Conservation (phyloP, 1,284 basidiomycete species). For the Ganoderma lucidum region DNA sequence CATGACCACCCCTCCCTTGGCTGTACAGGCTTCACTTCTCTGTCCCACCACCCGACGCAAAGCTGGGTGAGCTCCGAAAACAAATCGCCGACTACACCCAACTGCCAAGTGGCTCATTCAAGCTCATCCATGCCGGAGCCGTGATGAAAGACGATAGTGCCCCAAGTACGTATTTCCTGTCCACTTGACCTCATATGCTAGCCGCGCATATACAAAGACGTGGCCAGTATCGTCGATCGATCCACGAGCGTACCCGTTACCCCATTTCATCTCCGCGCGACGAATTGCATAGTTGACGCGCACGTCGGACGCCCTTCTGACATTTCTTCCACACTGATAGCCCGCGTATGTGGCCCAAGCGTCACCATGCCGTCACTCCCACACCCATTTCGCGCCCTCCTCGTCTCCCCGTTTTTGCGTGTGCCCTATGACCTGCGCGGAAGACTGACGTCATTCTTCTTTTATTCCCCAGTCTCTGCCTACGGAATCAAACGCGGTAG, state of each 20-base stretch:
- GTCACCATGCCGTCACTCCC: slow-evolving; percentile 27
- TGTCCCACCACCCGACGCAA: slow-evolving; percentile 61
- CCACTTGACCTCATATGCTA: slow-evolving; percentile 9
- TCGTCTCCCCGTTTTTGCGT: background rate
- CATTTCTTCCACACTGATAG: slow-evolving; percentile 20
- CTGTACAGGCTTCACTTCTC: slow-evolving; percentile 59
- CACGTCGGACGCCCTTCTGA: slow-evolving; percentile 25
- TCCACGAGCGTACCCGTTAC: slow-evolving; percentile 19
- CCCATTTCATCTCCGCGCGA: slow-evolving; percentile 27
- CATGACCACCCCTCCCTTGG: background rate
- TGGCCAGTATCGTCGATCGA: slow-evolving; percentile 21
- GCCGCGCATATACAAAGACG: slow-evolving; percentile 17
- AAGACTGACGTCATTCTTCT: slow-evolving; percentile 27
- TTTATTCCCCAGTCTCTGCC: slow-evolving; percentile 58
- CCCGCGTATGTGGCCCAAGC: slow-evolving; percentile 19
- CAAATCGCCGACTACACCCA: slow-evolving; percentile 71
- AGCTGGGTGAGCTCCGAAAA: slow-evolving; percentile 60
- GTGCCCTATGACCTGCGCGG: slow-evolving; percentile 19
- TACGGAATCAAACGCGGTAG: slow-evolving; percentile 69
- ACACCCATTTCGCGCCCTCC: slow-evolving; percentile 8
- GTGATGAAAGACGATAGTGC: slow-evolving; percentile 81
- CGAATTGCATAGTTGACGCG: slow-evolving; percentile 16
- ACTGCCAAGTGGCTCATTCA: slow-evolving; percentile 69
- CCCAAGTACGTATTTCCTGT: slow-evolving; percentile 55
- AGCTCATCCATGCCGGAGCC: slow-evolving; percentile 81